Base-by-base conservation (phyloP, 345 rosid species). In the Populus pruinosa region DNA sequence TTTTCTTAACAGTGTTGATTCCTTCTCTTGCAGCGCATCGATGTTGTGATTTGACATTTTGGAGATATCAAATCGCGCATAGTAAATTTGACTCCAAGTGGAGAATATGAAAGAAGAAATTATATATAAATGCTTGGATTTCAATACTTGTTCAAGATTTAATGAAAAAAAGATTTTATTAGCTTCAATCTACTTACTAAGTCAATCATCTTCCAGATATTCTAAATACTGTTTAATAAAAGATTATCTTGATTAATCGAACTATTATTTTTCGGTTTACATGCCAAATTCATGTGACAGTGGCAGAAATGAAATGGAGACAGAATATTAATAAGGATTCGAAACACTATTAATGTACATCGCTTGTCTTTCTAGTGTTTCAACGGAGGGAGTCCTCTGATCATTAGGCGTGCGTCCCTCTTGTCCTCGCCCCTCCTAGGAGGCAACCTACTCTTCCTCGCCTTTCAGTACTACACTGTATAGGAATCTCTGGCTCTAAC, bases 1-100 rank as follows among this genome's bases (percentile, higher is more conserved):
- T 86, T 56, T 79, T 55, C n/a, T 13, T 18, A 33, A 62, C 78
- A 69, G 72, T 64, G 21, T 35, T 39, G 56, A 73, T 76, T 68
- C 80, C 65, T 44, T 76, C 25, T 21, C 62, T 8, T 21, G 11
- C n/a, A 21, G 25, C 21, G 25, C 62, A 2, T 41, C 59, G 1
- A 2, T 55, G 2, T 0, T 9, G 14, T 56, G 63, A 21, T 10
- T 56, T 27, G 63, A 56, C 63, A n/a, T 56, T 56, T 8, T 56
- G 23, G 13, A 56, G 62, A 56, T 9, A 0, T 56, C 50, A 41
- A 2, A 2, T 41, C 44, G 44, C 44, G 41, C 8, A 38, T 38
- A 38, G 41, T 38, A 38, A 38, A 8, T 33, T 33, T 33, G 36
- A 33, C 36, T 33, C 36, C 9, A 43, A 43, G 47, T 2, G 2